Base-by-base conservation (phyloP, 345 rosid genomes). In the Trapa bicornis region DNA sequence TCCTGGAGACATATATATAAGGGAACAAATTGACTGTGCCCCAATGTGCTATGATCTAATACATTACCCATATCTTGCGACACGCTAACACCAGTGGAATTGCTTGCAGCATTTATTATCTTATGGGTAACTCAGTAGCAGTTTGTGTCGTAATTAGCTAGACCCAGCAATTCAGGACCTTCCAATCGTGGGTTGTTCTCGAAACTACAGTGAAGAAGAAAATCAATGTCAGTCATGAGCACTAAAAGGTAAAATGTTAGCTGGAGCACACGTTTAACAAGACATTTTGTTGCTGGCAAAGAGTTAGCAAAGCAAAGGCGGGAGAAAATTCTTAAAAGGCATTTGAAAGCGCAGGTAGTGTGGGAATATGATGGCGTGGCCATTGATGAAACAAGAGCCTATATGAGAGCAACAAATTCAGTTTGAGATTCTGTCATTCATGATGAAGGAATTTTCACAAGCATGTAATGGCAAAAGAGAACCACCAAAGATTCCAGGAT, bases 141-240 rank as follows among this genome's bases (percentile, higher is more conserved):
- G 78, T 87, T 88, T 37, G 96, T 93, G 74, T 86, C 95, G 2
- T 93, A 93, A 70, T 85, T 90, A 29, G 92, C 98, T 12, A 93
- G 87, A 53, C 99, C 99, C 68, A 87, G 75, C 76, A 93, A 71
- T 75, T 93, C 91, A 0, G 99, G 99, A 64, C 99, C 99, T 80
- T 90, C 99, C 64, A 93, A 77, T 39, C 91, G 85, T 42, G 86
- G 91, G 79, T 93, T 90, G 68, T 85, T 87, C 83, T 87, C 99
- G 75, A 93, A 90, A 81, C 97, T 93, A 63, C 68, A 54, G 15
- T 36, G 29, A 71, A 2, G 35, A 56, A 38, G 45, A 37, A 54
- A 53, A 65, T 11, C 38, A 17, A 54, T 32, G 47, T 42, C 37
- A 65, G 2, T 64, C 32, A 58, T 22, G 2, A 1, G 63, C 16